Base-by-base conservation (phyloP, 495 filamentous ascomycete genomes). In the Neurospora hispaniola region DNA sequence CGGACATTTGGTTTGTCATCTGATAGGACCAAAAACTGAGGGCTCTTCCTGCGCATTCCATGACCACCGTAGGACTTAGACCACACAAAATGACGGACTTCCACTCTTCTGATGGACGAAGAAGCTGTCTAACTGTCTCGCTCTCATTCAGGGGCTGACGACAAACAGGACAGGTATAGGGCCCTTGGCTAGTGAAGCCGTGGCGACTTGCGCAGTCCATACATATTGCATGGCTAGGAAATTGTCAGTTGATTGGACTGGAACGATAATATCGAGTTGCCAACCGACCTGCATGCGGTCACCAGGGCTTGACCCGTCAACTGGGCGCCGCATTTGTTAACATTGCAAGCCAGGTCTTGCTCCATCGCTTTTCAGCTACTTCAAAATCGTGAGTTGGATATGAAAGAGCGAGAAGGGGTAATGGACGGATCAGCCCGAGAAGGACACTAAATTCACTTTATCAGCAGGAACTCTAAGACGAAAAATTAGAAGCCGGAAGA, bases 11-110 rank as follows among this genome's bases (percentile, higher is more conserved):
- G 77, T 97, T 94, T 7, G 90, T 91, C 16, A 92, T 90, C 76
- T 98, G 96, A 79, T 97, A 98, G 43, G 90, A 89, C 92, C 93
- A 99, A 78, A 98, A 98, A 18, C 86, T 88, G 71, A 98, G 80
- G 5, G 91, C 96, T 72, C 93, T 87, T 14, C 91, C 91, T 69
- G 94, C 92, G 76, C 93, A 97, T 78, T 98, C 96, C 87, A 97
- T 94, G 71, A 99, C 92, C 12, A 90, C 88, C 46, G 87, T 91
- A 3, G 96, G 96, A 71, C 88, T 92, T 7, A 97, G 82, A 0
- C 96, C 96, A 79, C 92, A 93, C 16, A 99, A 83, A 11, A 96
- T 90, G 73, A 93, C 93, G 0, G 93, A 95, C 78, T 97, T 97
- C 85, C 97, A 98, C 74, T 97, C 96, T 79, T 98, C 95, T 0